Evolutionary conservation across 2,329 filamentous ascomycete species (phyloP), one percentile per base, ranked within the genome.

Genomic region (Penicillium sp.): DNA sequence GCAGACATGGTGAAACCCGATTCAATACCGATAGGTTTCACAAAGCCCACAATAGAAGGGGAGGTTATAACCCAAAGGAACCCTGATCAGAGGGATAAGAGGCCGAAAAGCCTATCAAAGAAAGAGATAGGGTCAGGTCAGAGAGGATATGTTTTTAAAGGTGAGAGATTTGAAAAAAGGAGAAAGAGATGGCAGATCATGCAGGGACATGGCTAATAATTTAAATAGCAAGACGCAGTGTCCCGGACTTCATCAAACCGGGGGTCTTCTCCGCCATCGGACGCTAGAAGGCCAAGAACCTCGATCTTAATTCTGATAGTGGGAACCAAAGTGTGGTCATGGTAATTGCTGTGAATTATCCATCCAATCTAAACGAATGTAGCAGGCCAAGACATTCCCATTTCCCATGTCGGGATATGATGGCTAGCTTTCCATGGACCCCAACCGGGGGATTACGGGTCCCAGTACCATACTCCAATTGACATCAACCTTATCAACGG

Each of bases 1-100:
- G 65, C 67, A 33, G 72, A 67, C 73, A 75, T 75, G 42, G 48
- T 64, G 54, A 56, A 55, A 54, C 35, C 43, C 41, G 26, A 26
- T 26, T 25, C 4, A 8, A n/a, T 12, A 3, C 29, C 9, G 12
- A 29, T 15, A 51, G 23, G 29, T 45, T 25, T 43, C 45, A 52
- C 49, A 46, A 42, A 33, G 22, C n/a, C 7, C 18, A 12, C 23
- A 37, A 29, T 42, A 18, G n/a, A 31, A 40, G 23, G 11, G 23
- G 25, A 35, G 18, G 9, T 18, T 41, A 11, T 12, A 25, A 31
- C n/a, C 9, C 12, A 53, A 27, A 29, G 33, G 25, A 41, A 48
- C 9, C 11, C 6, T 26, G 42, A 14, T 20, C 42, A 18, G 20
- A 35, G 23, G 14, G 46, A 45, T 15, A 29, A n/a, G n/a, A 2